A percentile compares a stretch with the other conserved stretches of the same genome.
Conservation (phyloP, 2,329 filamentous ascomycete genomes). For the Metarhizium brunneum region DNA sequence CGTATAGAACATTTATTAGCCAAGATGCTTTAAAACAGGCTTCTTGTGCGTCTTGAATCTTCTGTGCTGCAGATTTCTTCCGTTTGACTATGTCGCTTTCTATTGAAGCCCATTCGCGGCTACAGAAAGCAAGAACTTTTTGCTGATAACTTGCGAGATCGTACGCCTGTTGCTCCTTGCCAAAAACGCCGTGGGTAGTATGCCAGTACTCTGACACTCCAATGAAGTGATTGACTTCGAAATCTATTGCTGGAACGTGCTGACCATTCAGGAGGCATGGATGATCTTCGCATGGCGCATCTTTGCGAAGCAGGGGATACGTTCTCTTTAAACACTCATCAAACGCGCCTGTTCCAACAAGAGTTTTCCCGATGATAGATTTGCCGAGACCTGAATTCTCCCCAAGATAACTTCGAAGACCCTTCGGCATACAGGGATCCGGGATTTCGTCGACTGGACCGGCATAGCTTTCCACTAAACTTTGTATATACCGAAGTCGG, state of each 20-base stretch:
- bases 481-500: constrained; percentile 71
- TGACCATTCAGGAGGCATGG: constrained; percentile 87
- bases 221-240: constrained; percentile 94
- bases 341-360: constrained; percentile 82
- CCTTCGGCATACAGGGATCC: constrained; percentile 82
- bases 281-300: constrained; percentile 69
- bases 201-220: constrained; percentile 99
- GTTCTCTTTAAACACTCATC: constrained; percentile 75
- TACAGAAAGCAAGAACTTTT: constrained; percentile 77
- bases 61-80: constrained; percentile 67
- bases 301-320: constrained; percentile 81
- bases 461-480: constrained; percentile 58
- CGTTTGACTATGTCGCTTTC: constrained; percentile 52
- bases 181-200: constrained; percentile 90
- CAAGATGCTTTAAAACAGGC: constrained; percentile 98
- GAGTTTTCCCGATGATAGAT: constrained; percentile 31
- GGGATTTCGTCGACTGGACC: constrained; percentile 58
- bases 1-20: constrained; percentile 93
- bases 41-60: constrained; percentile 69
- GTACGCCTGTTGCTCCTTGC: constrained; percentile 70
- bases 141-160: constrained; percentile 85
- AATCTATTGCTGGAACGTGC: constrained; percentile 92
- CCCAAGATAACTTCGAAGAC: constrained; percentile 65
- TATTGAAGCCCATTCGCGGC: constrained; percentile 71
- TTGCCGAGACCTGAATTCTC: constrained; percentile 29